Conservation (phyloP, 805 yeast genomes). For the Jamesozyma piceae region DNA sequence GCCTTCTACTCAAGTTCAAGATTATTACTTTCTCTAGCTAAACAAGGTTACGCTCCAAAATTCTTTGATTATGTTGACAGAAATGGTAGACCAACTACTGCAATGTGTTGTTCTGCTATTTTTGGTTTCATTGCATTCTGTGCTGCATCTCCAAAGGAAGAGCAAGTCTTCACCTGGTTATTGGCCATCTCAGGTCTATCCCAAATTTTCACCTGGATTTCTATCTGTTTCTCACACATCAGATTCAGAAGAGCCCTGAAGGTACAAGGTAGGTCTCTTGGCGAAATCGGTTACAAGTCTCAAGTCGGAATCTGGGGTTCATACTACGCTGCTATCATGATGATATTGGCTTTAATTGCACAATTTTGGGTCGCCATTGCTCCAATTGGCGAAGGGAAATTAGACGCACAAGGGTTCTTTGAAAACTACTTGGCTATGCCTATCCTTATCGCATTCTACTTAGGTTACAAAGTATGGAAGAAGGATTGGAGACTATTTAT, state of each 20-base stretch:
- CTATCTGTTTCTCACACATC: constrained; percentile 47
- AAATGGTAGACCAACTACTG: constrained; percentile 55
- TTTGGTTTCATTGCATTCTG: constrained; percentile 58
- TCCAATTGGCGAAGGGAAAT: constrained; percentile 35
- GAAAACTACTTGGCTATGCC: constrained; percentile 40
- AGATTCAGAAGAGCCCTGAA: constrained; percentile 51
- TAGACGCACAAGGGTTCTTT: constrained; percentile 38
- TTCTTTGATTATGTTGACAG: constrained; percentile 50
- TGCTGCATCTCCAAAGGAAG: constrained; percentile 51
- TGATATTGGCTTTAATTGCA: constrained; percentile 43
- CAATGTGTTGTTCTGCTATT: constrained; percentile 38
- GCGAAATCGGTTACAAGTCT: constrained; percentile 46
- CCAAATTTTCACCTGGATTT: constrained; percentile 53
- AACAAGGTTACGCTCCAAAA: constrained; percentile 53
- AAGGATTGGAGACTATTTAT: constrained; percentile 34
- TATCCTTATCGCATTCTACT: constrained; percentile 36
- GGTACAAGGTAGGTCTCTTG: constrained; percentile 41
- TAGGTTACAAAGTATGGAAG: constrained; percentile 40
- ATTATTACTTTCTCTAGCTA: constrained; percentile 45
- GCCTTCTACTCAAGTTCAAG: constrained; percentile 43
- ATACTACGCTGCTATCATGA: constrained; percentile 41
- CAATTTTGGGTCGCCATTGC: constrained; percentile 61
- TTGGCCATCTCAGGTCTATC: constrained; percentile 54
- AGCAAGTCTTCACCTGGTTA: constrained; percentile 54
- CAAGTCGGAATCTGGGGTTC: constrained; percentile 48